A percentile compares a stretch with the other conserved stretches of the same genome.
Evolutionary conservation across 2,329 filamentous ascomycete species (phyloP).

Genomic region (Aspergillus fischeri): DNA sequence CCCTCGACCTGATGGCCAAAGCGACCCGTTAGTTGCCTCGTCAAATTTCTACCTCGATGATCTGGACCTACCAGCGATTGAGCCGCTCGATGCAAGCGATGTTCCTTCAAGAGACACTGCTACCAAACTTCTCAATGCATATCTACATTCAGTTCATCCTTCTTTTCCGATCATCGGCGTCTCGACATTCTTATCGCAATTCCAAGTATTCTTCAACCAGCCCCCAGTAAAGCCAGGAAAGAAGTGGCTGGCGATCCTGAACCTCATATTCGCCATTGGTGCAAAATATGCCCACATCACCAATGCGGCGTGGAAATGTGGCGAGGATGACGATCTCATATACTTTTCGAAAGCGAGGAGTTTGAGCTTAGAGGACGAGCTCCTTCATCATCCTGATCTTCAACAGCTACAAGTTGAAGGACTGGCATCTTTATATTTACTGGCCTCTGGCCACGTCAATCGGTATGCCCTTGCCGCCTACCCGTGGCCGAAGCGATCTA

Average conservation of each 20-base stretch:
- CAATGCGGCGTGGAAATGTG: conserved; percentile 33
- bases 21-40: conserved; percentile 24
- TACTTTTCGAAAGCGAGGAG: conserved; percentile 41
- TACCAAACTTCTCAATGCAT: conserved; percentile 38
- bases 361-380: conserved; percentile 36
- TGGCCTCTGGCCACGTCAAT: conserved; percentile 41
- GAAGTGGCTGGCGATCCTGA: conserved; percentile 43
- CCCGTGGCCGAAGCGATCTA: neutral
- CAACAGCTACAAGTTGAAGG: conserved; percentile 43
- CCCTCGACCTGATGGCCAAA: conserved; percentile 17
- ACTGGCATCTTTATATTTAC: conserved; percentile 40
- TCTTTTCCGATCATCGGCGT: conserved; percentile 43
- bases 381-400: conserved; percentile 40
- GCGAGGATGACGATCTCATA: conserved; percentile 35
- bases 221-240: conserved; percentile 33
- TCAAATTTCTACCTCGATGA: conserved; percentile 41
- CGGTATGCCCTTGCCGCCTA: conserved; percentile 25
- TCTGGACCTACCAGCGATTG: conserved; percentile 31
- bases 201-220: conserved; percentile 35
- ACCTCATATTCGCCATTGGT: conserved; percentile 43
- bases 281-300: conserved; percentile 38
- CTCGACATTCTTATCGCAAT: conserved; percentile 39
- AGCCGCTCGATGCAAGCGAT: conserved; percentile 32
- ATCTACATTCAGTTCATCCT: conserved; percentile 40
- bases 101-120: conserved; percentile 37